Base-by-base conservation (phyloP, 2,329 filamentous ascomycete genomes). In the Neophaeococcomyces mojaviensis region DNA sequence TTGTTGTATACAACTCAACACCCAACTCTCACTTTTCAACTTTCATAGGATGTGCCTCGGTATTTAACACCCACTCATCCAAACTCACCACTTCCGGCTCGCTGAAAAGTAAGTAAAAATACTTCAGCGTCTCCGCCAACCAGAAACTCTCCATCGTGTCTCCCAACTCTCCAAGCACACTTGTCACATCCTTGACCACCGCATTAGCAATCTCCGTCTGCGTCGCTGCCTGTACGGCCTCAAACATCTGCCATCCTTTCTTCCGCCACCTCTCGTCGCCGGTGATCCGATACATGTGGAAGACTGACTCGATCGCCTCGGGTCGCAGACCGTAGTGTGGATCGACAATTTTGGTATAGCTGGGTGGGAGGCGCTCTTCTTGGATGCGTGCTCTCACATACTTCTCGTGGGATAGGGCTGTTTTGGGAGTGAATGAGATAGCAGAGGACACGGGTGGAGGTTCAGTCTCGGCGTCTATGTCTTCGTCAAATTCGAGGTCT, bases 301-400 rank as follows among this genome's bases (percentile, higher is more conserved):
- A 90, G 3, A 92, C 77, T 12, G 80, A 84, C 67, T 90, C 86
- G 44, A 90, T 87, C 2, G 85, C 85, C 65, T 90, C 86, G 16
- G 85, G 85, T 6, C 68, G 59, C 60, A 72, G 55, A 26, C 66
- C 60, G 52, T 69, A 72, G 46, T 66, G 59, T 2, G 63, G 58
- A 9, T 57, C 57, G 1, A 54, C 52, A 32, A 72, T 64, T 26
- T 60, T 60, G 8, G 63, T 64, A 51, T 71, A 64, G 4, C 69
- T 68, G 12, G 61, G 55, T 10, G 68, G 68, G 24, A 71, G 58
- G 33, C 66, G 66, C 47, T 70, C 65, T 38, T 66, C 62, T n/a
- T 61, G 57, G 45, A 73, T 67, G 39, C 59, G 62, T 30, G 54
- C 53, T 26, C 60, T 55, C 38, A 63, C 67, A 51, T 58, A 68